Evolutionary conservation across 805 yeast species (phyloP), one percentile per base, ranked within the genome.

Genomic region (Wickerhamiella sergipiensis): DNA sequence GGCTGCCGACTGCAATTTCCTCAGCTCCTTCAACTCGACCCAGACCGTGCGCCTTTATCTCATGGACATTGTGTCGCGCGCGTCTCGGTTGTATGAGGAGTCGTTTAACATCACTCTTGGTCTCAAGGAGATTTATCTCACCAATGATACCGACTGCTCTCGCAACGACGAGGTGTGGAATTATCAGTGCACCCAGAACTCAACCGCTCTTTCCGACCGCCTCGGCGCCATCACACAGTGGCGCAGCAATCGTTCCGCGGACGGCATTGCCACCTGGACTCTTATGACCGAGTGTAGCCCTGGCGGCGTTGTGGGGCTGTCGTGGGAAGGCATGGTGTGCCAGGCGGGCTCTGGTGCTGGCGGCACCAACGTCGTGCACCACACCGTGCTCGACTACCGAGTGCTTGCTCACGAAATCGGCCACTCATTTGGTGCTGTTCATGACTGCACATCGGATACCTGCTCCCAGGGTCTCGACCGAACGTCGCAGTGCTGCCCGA

Each of bases 391-490:
- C 2, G 71, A 67, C 50, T 65, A 68, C 64, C 54, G 59, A 15
- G 69, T 67, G 12, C 52, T 64, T 13, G 71, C 72, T 1, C 72
- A 68, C 52, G 72, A 68, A 48, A 47, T 65, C 9, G 72, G 71
- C 19, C 72, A 68, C 45, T 58, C 64, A 2, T 68, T 68, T 52
- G 72, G 72, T 8, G 71, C 71, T 7, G 70, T 67, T 17, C 72
- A 68, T 52, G 72, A 68, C 51, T 68, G 72, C 51, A 60, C 65
- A 3, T 44, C 57, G n/a, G 56, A 54, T 17, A 65, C 71, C 5
- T 68, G 72, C 50, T 47, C 60, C 1, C 57, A 59, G 40, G 57
- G 58, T 24, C 48, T 56, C 18, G 65, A 61, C 17, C 42, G 45
- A 22, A 47, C 61, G 4, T 52, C 62, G 12, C 56, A 56, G 31